Percentiles rank a stretch among this genome's conserved stretches.
These are phyloP conservation scores for Periconia sp. DNA, from an alignment of 2,329 filamentous ascomycete genomes.

Conservation along the genomic window DNA sequence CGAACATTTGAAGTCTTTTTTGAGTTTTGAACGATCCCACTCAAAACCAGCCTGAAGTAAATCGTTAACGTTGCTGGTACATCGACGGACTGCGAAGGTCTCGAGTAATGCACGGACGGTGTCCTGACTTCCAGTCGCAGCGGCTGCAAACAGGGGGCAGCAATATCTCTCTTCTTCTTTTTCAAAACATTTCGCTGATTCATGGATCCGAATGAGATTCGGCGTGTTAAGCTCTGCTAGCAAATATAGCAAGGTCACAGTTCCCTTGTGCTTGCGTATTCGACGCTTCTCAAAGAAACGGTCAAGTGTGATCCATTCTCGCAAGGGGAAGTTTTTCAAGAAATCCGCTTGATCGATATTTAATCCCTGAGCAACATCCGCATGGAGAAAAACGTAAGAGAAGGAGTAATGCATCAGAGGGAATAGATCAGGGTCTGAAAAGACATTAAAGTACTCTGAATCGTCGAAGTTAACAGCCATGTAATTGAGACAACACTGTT, in stretches of 20 bases:
- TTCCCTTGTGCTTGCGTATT: slow-evolving; percentile 7
- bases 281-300: slow-evolving; percentile 35
- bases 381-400: slow-evolving; percentile 45
- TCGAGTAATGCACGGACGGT: background rate
- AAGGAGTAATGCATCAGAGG: slow-evolving; percentile 53
- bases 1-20: slow-evolving; percentile 4
- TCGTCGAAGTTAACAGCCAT: slow-evolving; percentile 26
- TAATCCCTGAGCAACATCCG: slow-evolving; percentile 36
- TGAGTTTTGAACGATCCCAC: background rate
- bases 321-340: slow-evolving; percentile 20
- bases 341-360: slow-evolving; percentile 15
- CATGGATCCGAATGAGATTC: slow-evolving; percentile 28
- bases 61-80: too few species aligned
- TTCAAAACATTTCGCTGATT: slow-evolving; percentile 16
- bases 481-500: slow-evolving; percentile 47
- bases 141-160: slow-evolving; percentile 40
- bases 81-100: background rate
- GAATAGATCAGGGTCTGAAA: slow-evolving; percentile 20
- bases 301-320: slow-evolving; percentile 26
- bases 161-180: slow-evolving; percentile 33
- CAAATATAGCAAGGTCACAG: slow-evolving; percentile 7
- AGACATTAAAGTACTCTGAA: slow-evolving; percentile 2
- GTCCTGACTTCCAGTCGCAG: slow-evolving; percentile 30
- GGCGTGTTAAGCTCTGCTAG: slow-evolving; percentile 5
- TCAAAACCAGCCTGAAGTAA: too few species aligned